Evolutionary conservation across 2,329 filamentous ascomycete genomes (phyloP).

Genomic region (Exophiala lecanii-corni): DNA sequence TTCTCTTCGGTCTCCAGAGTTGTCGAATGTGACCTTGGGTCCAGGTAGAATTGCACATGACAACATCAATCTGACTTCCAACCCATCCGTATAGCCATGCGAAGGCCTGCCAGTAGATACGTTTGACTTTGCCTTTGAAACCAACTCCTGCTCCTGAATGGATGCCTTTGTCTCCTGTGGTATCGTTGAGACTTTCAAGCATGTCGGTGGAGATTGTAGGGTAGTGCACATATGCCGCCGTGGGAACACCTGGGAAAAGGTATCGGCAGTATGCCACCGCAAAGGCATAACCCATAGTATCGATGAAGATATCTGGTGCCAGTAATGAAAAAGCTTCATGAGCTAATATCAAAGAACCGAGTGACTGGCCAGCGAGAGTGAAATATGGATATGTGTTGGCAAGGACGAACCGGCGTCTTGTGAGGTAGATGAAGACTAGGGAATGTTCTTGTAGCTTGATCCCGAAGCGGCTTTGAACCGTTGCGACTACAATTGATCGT

Average conservation of each 20-base stretch:
- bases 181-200: constrained; percentile 73
- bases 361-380: constrained; percentile 86
- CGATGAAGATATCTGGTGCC: constrained; percentile 88
- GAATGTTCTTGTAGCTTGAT: constrained; percentile 80
- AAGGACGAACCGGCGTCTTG: constrained; percentile 79
- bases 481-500: constrained; percentile 71
- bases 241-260: constrained; percentile 75
- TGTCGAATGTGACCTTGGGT: constrained; percentile 76
- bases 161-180: constrained; percentile 62
- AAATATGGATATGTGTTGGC: constrained; percentile 85
- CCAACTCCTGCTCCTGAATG: constrained; percentile 81
- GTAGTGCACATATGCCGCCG: constrained; percentile 93
- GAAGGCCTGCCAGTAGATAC: constrained; percentile 80
- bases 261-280: constrained; percentile 75
- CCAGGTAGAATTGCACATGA: constrained; percentile 98
- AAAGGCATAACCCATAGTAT: constrained; percentile 98
- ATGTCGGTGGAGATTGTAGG: constrained; percentile 98
- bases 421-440: constrained; percentile 84
- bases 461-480: constrained; percentile 83
- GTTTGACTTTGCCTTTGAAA: constrained; percentile 65
- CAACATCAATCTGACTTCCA: constrained; percentile 78
- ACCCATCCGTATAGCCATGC: constrained; percentile 76
- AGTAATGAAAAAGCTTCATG: constrained; percentile 92
- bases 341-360: constrained; percentile 81
- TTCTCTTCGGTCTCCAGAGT: constrained; percentile 60